phyloP scores from a whole-genome alignment of 2,329 filamentous ascomycete species.

The Albifimbria verrucaria region DNA sequence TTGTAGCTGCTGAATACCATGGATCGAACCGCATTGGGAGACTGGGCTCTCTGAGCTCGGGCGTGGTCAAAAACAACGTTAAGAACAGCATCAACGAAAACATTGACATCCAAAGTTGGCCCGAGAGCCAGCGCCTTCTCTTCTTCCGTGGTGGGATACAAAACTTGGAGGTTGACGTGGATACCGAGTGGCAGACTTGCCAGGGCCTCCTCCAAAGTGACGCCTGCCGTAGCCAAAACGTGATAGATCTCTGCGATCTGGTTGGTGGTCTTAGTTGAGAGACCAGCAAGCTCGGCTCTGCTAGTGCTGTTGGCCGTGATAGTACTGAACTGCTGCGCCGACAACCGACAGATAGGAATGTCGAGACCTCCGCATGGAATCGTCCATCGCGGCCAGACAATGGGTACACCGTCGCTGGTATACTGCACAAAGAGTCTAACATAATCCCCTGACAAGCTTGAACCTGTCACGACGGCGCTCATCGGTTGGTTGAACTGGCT shows the following conservation, averaged over 20 bases:
- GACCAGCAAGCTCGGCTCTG: conserved; percentile 38
- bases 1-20: conserved; percentile 96
- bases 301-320: conserved; percentile 43
- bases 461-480: conserved; percentile 87
- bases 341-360: conserved; percentile 77
- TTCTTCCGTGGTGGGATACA: conserved; percentile 77
- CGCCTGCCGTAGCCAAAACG: conserved; percentile 69
- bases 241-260: conserved; percentile 66
- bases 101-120: conserved; percentile 78
- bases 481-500: conserved; percentile 81
- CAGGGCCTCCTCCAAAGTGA: conserved; percentile 77
- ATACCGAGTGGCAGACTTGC: conserved; percentile 71
- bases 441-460: conserved; percentile 94
- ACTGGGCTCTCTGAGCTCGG: conserved; percentile 59
- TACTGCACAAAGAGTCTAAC: conserved; percentile 88
- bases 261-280: conserved; percentile 45
- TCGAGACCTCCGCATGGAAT: conserved; percentile 73
- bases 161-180: conserved; percentile 86
- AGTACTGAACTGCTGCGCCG: conserved; percentile 66
- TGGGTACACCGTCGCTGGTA: conserved; percentile 80
- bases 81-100: conserved; percentile 79
- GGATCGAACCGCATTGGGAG: conserved; percentile 71
- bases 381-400: conserved; percentile 84
- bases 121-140: conserved; percentile 68
- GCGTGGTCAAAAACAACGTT: conserved; percentile 90